phyloP scores from a whole-genome alignment of 371 early-diverging fungal species.

The Nematocida homosporus region DNA sequence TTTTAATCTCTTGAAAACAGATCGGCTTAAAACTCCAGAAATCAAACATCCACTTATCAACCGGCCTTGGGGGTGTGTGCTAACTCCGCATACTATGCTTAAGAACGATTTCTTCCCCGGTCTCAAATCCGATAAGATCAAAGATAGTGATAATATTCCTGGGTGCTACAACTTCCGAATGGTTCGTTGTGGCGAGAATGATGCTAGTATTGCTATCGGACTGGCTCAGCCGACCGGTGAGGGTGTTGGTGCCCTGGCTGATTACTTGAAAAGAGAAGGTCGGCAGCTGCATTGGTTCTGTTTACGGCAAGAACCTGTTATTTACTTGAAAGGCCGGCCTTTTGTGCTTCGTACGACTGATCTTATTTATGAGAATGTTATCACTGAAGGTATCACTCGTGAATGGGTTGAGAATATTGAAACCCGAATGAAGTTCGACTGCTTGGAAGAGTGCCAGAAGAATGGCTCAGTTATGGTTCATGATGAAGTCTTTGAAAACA shows the following conservation, averaged over 20 bases:
- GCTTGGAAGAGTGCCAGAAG: slow-evolving; percentile 69
- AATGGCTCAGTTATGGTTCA: slow-evolving; percentile 72
- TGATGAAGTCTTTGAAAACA: slow-evolving; percentile 71
- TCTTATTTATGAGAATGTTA: slow-evolving; percentile 72
- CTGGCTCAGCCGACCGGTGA: slow-evolving; percentile 73
- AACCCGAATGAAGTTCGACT: slow-evolving; percentile 71
- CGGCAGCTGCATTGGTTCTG: slow-evolving; percentile 72
- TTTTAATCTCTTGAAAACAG: neutral
- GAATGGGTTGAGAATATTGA: slow-evolving; percentile 73
- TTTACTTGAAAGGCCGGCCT: slow-evolving; percentile 73
- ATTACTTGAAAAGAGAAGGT: slow-evolving; percentile 55
- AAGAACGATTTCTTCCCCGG: slow-evolving; percentile 73
- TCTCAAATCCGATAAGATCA: slow-evolving; percentile 24
- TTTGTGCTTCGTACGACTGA: slow-evolving; percentile 73
- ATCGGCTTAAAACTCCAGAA: neutral
- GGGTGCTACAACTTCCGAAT: slow-evolving; percentile 68
- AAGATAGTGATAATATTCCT: slow-evolving; percentile 51
- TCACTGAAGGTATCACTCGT: slow-evolving; percentile 72
- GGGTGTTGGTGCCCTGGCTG: slow-evolving; percentile 70
- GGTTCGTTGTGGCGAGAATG: slow-evolving; percentile 7
- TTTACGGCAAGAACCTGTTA: slow-evolving; percentile 74
- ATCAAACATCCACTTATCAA: slow-evolving; percentile 46
- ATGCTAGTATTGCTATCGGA: slow-evolving; percentile 69
- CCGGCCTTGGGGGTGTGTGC: slow-evolving; percentile 70
- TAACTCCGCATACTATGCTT: slow-evolving; percentile 72